Evolutionary conservation across 2,329 filamentous ascomycete species (phyloP), one percentile per base, ranked within the genome.

Genomic region (Cladobotryum mycophilum): DNA sequence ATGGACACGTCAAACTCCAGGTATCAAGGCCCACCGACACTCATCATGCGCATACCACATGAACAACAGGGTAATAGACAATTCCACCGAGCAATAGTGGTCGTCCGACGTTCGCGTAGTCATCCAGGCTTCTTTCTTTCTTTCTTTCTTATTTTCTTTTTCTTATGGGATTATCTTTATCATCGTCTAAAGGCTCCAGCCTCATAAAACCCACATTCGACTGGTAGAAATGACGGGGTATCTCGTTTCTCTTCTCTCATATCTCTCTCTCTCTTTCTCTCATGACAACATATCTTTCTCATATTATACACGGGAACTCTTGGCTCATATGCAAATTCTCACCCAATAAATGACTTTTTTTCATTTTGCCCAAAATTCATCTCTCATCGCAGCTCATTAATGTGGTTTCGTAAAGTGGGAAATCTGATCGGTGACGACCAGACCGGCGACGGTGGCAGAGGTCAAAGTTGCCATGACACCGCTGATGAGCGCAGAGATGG

Each of bases 391-490:
- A 49, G 38, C 25, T 42, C 33, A 22, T 46, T 8, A 42, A 20
- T 44, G 34, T 15, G 52, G 22, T 37, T 41, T 17, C 44, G 41
- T 35, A 48, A 56, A 56, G 50, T 49, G 41, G 46, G 45, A 53
- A 17, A 64, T 40, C 59, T 74, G 70, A 40, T 80, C 68, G 17
- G 80, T 82, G 42, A 88, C 79, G 53, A 95, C 74, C 67, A 95
- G 76, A 40, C 88, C 88, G 1, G 88, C 88, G 61, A 92, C 82
- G 48, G 79, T 81, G 14, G 89, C 90, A 59, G 84, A 88, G 3
- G 84, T 90, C 59, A 95, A 72, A 0, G 89, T 95, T 25, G 86
- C 81, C 53, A 95, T 72, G 34, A 93, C 81, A 62, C 90, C 89
- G 0, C 87, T 85, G 47, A 90, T 66, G 56, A 95, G 76, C 5